A percentile compares a stretch with the other conserved stretches of the same genome.
These are phyloP conservation scores for Sphagnum fallax DNA, from an alignment of 228 moss, liverwort and hornwort species.

Conservation along the genomic window DNA sequence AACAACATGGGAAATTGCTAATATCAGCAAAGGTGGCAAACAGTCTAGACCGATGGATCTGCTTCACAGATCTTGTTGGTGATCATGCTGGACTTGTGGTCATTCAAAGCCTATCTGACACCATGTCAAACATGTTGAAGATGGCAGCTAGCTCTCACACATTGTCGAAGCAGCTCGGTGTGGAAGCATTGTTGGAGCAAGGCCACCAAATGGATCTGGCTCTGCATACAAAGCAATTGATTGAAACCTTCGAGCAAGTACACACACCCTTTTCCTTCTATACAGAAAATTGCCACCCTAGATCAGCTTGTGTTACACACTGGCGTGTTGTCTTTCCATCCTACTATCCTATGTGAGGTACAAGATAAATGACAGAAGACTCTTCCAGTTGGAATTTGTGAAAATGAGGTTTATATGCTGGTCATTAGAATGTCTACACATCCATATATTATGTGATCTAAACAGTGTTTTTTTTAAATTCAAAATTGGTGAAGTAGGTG, in stretches of 20 bases:
- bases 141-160: conserved; percentile 23
- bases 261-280: neutral
- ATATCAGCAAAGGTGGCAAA: conserved; percentile 15
- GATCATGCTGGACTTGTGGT: conserved; percentile 14
- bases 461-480: no score
- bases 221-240: conserved; percentile 8
- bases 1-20: conserved; percentile 9
- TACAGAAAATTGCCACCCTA: no score
- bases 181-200: conserved; percentile 13
- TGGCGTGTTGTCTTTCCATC: no score
- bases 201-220: conserved; percentile 18
- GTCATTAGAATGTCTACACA: no score
- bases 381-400: no score
- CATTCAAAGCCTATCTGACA: conserved; percentile 3
- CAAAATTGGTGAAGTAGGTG: no score
- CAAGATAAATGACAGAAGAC: no score
- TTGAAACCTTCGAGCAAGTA: conserved; percentile 7
- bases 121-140: conserved; percentile 17
- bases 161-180: conserved; percentile 14
- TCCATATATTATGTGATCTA: no score
- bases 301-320: no score
- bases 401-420: no score
- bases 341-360: no score
- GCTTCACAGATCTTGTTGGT: conserved; percentile 16
- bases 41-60: conserved; percentile 19